phyloP scores from a whole-genome alignment of 257 asterid species.

The Fraxinus pennsylvanica region DNA sequence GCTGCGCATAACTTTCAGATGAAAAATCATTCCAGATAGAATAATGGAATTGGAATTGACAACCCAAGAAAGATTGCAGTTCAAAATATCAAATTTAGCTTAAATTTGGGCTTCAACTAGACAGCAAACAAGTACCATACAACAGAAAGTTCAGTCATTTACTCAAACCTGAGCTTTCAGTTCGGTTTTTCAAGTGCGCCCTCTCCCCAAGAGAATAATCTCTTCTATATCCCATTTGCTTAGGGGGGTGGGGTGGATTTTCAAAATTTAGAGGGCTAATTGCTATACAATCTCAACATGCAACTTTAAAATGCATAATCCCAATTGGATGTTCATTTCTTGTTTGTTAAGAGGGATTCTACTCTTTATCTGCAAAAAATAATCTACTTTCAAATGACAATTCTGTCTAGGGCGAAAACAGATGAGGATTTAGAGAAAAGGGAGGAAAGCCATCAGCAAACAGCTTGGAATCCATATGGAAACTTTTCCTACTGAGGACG shows the following conservation, averaged over 20 bases:
- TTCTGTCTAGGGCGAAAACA: neutral
- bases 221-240: neutral
- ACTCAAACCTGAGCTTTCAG: neutral
- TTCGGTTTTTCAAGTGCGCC: neutral
- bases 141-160: neutral
- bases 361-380: neutral
- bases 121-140: neutral
- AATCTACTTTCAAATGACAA: neutral
- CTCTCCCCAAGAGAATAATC: neutral
- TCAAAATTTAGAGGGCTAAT: neutral
- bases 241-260: neutral
- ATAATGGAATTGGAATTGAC: neutral
- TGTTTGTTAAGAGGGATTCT: neutral
- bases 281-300: neutral
- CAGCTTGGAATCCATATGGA: slow-evolving; percentile 29
- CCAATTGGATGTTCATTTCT: neutral
- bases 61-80: neutral
- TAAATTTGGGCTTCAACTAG: neutral
- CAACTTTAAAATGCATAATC: neutral
- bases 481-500: slow-evolving; percentile 35
- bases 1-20: too few species aligned
- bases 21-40: too few species aligned
- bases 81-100: neutral
- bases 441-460: slow-evolving; percentile 41
- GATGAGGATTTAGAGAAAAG: slow-evolving; percentile 28